Conservation (phyloP, 2,329 filamentous ascomycete species). For the Aspergillus eucalypticola region DNA sequence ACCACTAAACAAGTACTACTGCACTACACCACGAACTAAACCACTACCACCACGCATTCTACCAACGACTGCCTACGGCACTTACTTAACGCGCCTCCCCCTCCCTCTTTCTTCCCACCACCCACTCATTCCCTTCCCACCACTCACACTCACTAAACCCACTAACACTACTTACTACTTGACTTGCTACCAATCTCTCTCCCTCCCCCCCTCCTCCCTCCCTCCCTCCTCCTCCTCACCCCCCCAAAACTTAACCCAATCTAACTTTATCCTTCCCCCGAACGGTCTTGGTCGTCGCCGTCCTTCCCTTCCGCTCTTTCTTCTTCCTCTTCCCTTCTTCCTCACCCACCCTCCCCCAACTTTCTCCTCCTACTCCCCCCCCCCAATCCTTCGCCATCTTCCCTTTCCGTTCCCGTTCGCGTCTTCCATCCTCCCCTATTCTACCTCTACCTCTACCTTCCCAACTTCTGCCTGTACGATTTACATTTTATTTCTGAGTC, state of each 20-base stretch:
- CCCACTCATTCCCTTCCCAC: not conserved
- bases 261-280: slow-evolving; percentile 20
- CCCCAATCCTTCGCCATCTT: slow-evolving; percentile 20
- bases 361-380: slow-evolving; percentile 18
- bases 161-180: not conserved
- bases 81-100: slow-evolving; percentile 6
- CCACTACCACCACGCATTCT: not conserved
- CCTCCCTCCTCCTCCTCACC: slow-evolving; percentile 17
- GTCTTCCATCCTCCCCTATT: slow-evolving; percentile 18
- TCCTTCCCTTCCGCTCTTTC: slow-evolving; percentile 10
- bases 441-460: slow-evolving; percentile 15
- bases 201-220: slow-evolving; percentile 13
- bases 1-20: not conserved
- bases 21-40: too few species aligned
- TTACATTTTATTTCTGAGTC: slow-evolving; percentile 11
- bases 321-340: slow-evolving; percentile 7
- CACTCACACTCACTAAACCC: not conserved
- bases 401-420: slow-evolving; percentile 22
- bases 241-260: slow-evolving; percentile 16
- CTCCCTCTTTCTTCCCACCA: slow-evolving; percentile 5
- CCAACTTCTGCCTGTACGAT: slow-evolving; percentile 15
- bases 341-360: slow-evolving; percentile 22
- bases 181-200: slow-evolving; percentile 3
- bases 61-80: slow-evolving; percentile 1
- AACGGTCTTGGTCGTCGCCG: slow-evolving; percentile 4